phyloP scores from a whole-genome alignment of 352 stramenopile species.

The Phytophthora multivora region DNA sequence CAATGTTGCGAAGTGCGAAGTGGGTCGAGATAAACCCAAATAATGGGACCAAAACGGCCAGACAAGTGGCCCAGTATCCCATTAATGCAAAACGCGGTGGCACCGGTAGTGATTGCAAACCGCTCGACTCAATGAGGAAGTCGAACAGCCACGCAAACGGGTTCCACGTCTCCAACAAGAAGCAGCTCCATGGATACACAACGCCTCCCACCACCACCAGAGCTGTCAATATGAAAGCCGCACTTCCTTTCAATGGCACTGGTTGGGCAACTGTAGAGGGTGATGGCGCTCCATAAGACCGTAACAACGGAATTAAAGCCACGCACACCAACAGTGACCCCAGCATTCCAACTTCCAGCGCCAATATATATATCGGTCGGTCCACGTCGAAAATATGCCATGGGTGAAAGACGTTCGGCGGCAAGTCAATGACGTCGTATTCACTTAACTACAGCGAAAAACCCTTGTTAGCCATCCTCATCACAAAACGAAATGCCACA shows the following conservation, averaged over 20 bases:
- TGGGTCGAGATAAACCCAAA: slow-evolving; percentile 44
- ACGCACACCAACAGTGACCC: slow-evolving; percentile 54
- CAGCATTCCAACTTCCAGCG: slow-evolving; percentile 64
- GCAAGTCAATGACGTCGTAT: slow-evolving; percentile 22
- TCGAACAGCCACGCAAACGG: slow-evolving; percentile 61
- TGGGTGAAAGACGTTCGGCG: slow-evolving; percentile 3
- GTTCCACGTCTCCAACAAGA: slow-evolving; percentile 68
- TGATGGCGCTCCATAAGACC: slow-evolving; percentile 43
- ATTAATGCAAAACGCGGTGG: slow-evolving; percentile 46
- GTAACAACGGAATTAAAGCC: slow-evolving; percentile 53
- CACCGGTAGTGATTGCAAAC: slow-evolving; percentile 2
- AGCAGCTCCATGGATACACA: slow-evolving; percentile 69
- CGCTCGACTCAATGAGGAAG: slow-evolving; percentile 45
- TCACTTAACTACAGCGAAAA: slow-evolving; percentile 28
- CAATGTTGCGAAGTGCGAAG: slow-evolving; percentile 64
- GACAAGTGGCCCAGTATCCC: slow-evolving; percentile 58
- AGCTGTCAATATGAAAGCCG: slow-evolving; percentile 40
- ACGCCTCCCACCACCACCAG: slow-evolving; percentile 36
- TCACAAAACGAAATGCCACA: neutral
- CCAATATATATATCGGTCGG: slow-evolving; percentile 50
- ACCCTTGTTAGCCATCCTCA: neutral
- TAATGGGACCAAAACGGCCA: slow-evolving; percentile 59
- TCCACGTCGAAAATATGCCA: slow-evolving; percentile 42
- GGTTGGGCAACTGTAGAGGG: slow-evolving; percentile 42
- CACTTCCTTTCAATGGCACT: slow-evolving; percentile 28